Base-by-base conservation (phyloP, 163 green algal genomes). In the Smithsoniella earleae region DNA sequence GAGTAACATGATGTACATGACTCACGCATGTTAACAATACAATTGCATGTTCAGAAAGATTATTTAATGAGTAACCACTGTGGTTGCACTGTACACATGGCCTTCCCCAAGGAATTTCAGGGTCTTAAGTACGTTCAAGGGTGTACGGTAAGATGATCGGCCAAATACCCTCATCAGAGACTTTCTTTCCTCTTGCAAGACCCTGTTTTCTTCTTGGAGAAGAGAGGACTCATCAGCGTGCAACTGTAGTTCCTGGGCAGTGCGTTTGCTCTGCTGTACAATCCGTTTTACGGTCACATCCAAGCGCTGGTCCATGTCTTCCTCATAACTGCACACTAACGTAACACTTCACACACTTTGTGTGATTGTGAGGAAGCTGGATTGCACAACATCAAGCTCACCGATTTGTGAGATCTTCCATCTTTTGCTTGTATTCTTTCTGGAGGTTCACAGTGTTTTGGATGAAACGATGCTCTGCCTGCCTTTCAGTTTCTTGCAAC, bases 231-330 rank as follows among this genome's bases (percentile, higher is more conserved):
- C 78, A 76, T 83, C 66, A 54, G 91, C 77, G 75, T 95, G 87
- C 25, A 92, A 81, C 36, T 83, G 80, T 49, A 96, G 87, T 75
- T 94, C 89, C 65, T 88, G 82, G 0, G 80, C 83, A 78, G 92
- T 84, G 63, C 81, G 81, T 36, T 88, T 77, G 80, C 91, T 95
- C 58, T 94, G 86, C 66, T 82, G 76, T 63, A 96, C 79, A 54
- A 96, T 89, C 63, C 86, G 82, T 78, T 90, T 91, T 3, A 91
- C 83, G 4, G 52, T 64, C 2, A 80, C 83, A 40, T 92, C 84
- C 54, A 91, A 75, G 10, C 82, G 74, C 66, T 91, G 79, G 49
- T 91, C 88, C 25, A 91, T 76, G 69, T 88, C 78, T 54, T 79
- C 77, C 58, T 82, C 76, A 28, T 58, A 64, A 46, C 33, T 43